Base-by-base conservation (phyloP, 306 rosid genomes). In the Malus orientalis region DNA sequence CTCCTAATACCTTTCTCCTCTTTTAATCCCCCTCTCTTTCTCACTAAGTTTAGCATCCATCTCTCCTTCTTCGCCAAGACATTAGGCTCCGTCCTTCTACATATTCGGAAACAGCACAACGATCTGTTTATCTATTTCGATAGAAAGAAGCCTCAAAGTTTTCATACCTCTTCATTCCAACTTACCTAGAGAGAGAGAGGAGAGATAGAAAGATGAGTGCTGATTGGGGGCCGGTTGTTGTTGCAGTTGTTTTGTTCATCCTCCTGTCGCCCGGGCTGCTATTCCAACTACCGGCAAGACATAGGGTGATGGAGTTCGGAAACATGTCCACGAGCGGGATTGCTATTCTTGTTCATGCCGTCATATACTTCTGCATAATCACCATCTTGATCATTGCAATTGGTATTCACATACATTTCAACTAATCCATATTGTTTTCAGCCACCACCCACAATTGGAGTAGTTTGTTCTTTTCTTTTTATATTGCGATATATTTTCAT, bases 251-350 rank as follows among this genome's bases (percentile, higher is more conserved):
- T 22, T 55, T 96, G 75, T 92, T 96, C 93, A 96, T 96, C 61
- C 79, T 96, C 75, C 80, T 96, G 33, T 96, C 99, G 2, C 98
- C 98, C 0, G 98, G 99, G 68, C 81, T 96, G 84, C 89, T 96
- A 20, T 91, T 92, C 80, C 99, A 96, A 59, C 38, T 96, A 29
- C 98, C 99, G 2, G 85, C 97, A 36, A 91, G 96, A 82, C 65
- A 65, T 54, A 82, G 98, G 53, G 86, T 91, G 49, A 79, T 96
- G 79, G 99, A 96, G 85, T 96, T 96, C 54, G 99, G 99, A 10
- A 96, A 88, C 91, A 92, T 96, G 99, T 23, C 20, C 82, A 96
- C 99, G 14, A 96, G 99, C 68, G 99, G 99, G 63, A 92, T 96
- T 69, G 89, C 99, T 61, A 91, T 96, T 84, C 87, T 96, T 80